phyloP scores from a whole-genome alignment of 148 eudicot genomes.

The Rhododendron simsii region DNA sequence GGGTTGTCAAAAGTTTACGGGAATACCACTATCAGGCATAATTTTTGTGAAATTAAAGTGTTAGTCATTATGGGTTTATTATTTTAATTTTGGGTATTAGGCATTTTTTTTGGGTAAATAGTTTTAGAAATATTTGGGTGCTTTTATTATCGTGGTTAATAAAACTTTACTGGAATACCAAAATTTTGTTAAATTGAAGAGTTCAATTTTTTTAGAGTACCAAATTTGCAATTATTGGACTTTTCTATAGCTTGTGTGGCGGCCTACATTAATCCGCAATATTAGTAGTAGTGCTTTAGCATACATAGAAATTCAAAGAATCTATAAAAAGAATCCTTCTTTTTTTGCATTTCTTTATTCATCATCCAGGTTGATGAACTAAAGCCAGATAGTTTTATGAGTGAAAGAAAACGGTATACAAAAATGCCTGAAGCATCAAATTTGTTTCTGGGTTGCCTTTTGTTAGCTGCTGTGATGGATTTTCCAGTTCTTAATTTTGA shows the following conservation, averaged over 20 bases:
- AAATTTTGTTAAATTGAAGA: not conserved
- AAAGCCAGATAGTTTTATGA: not conserved
- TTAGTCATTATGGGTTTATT: not conserved
- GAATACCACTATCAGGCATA: not conserved
- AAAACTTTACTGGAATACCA: not conserved
- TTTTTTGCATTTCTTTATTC: not conserved
- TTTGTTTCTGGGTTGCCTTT: not conserved
- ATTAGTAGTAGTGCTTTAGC: not conserved
- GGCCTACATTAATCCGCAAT: not conserved
- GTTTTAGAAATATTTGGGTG: not conserved
- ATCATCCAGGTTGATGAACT: not conserved
- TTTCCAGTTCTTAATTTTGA: not conserved
- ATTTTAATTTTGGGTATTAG: not conserved
- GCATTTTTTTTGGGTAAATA: too few species aligned
- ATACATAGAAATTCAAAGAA: not conserved
- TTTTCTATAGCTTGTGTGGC: not conserved
- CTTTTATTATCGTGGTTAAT: not conserved
- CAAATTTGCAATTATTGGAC: not conserved
- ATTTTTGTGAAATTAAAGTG: not conserved
- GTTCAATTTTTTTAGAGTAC: not conserved
- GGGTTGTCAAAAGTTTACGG: not conserved
- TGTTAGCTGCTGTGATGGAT: not conserved
- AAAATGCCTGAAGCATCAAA: slow-evolving; percentile 1
- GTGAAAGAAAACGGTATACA: too few species aligned
- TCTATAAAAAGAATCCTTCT: too few species aligned